Conservation (phyloP, 2,329 filamentous ascomycete genomes). For the Rutstroemia sp. region DNA sequence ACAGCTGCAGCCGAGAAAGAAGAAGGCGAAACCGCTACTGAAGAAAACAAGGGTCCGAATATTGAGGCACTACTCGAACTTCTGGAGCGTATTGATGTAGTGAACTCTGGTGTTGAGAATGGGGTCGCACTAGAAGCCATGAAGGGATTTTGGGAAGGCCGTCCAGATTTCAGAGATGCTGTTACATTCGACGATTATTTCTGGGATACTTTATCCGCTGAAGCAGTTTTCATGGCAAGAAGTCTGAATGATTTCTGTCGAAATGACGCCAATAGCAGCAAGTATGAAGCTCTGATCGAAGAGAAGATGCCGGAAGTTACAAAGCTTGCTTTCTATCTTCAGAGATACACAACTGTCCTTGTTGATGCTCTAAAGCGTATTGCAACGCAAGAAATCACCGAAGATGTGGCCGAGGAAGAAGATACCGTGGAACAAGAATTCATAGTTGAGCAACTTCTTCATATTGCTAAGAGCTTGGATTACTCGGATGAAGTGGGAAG, state of each 20-base stretch:
- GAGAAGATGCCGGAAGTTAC: conserved; percentile 95
- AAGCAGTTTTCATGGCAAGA: conserved; percentile 82
- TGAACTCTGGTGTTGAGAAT: conserved; percentile 82
- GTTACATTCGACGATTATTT: conserved; percentile 66
- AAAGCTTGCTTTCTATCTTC: conserved; percentile 77
- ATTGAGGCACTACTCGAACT: conserved; percentile 84
- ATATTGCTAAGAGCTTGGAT: conserved; percentile 86
- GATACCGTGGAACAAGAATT: conserved; percentile 89
- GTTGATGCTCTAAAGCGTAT: conserved; percentile 55
- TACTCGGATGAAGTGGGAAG: conserved; percentile 97
- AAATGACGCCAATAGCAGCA: conserved; percentile 63
- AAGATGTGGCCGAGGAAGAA: conserved; percentile 60
- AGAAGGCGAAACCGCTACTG: conserved; percentile 36
- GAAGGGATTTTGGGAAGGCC: conserved; percentile 91
- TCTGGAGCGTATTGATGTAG: conserved; percentile 86
- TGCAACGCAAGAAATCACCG: conserved; percentile 42
- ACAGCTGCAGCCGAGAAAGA: conserved; percentile 51
- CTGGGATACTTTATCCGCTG: conserved; percentile 75
- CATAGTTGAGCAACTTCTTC: conserved; percentile 87
- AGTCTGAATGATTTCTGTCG: conserved; percentile 94
- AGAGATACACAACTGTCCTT: conserved; percentile 67
- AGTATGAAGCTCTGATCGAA: conserved; percentile 69
- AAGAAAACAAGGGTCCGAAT: conserved; percentile 54
- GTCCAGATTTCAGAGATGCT: conserved; percentile 71
- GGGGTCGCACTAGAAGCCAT: conserved; percentile 92